Conservation (phyloP, 352 stramenopile species). For the Peronospora farinosa region DNA sequence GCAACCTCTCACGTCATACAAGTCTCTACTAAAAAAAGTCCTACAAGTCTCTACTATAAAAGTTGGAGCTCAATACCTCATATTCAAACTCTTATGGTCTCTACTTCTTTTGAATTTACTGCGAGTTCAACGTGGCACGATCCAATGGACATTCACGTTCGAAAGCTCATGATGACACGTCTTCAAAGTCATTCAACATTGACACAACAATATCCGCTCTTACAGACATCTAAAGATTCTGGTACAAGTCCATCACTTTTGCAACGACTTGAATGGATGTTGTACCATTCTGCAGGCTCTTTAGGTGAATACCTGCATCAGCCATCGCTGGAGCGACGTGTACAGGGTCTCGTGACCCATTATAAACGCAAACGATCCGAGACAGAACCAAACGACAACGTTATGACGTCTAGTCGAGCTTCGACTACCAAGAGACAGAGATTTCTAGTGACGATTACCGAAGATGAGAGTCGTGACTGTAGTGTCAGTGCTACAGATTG, state of each 20-base stretch:
- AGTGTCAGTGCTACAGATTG: slow-evolving; percentile 17
- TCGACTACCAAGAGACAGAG: slow-evolving; percentile 12
- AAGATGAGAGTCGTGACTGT: slow-evolving; percentile 16
- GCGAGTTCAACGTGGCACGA: slow-evolving; percentile 25
- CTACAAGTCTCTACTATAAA: too few species aligned
- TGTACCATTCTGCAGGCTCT: slow-evolving; percentile 63
- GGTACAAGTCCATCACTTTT: slow-evolving; percentile 42
- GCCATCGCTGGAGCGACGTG: slow-evolving; percentile 55
- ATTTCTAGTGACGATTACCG: slow-evolving; percentile 12
- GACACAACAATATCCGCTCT: slow-evolving; percentile 25
- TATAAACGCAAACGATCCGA: slow-evolving; percentile 37
- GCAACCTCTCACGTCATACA: slow-evolving; percentile 14
- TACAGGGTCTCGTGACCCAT: slow-evolving; percentile 66
- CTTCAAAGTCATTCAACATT: slow-evolving; percentile 34
- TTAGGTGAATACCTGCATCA: slow-evolving; percentile 60
- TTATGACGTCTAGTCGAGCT: slow-evolving; percentile 11
- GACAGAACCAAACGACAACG: slow-evolving; percentile 11
- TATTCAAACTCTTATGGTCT: too few species aligned
- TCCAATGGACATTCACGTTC: slow-evolving; percentile 36
- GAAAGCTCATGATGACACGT: slow-evolving; percentile 44
- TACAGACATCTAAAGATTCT: slow-evolving; percentile 18
- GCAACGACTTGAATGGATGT: slow-evolving; percentile 70
- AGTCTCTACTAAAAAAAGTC: too few species aligned
- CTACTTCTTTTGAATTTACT: slow-evolving; percentile 6
- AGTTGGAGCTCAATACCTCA: too few species aligned